phyloP scores from a whole-genome alignment of 2,329 filamentous ascomycete species.

The Trichophyton mentagrophytes region DNA sequence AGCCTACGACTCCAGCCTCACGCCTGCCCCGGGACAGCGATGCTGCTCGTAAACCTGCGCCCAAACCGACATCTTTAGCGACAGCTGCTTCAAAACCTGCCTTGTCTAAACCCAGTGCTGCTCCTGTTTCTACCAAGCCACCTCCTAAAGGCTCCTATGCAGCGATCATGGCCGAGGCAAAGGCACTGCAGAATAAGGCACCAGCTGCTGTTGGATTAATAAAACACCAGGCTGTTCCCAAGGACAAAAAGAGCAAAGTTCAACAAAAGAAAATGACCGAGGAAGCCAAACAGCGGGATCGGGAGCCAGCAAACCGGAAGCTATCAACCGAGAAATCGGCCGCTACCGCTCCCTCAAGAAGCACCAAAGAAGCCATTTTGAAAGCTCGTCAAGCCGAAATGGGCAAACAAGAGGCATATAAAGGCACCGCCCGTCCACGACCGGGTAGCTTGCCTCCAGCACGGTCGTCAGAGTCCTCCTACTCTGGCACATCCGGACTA shows the following conservation, averaged over 20 bases:
- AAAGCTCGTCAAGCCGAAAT: slow-evolving; percentile 14
- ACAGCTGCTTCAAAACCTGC: slow-evolving; percentile 13
- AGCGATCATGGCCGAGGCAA: slow-evolving; percentile 46
- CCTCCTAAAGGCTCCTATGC: slow-evolving; percentile 48
- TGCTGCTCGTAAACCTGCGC: slow-evolving; percentile 4
- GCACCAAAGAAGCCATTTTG: slow-evolving; percentile 18
- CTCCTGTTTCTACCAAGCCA: slow-evolving; percentile 24
- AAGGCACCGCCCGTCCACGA: slow-evolving; percentile 23
- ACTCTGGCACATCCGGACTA: slow-evolving; percentile 33
- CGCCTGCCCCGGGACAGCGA: slow-evolving; percentile 14
- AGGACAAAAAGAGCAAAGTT: slow-evolving; percentile 44
- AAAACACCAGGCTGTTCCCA: slow-evolving; percentile 42
- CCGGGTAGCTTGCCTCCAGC: slow-evolving; percentile 10
- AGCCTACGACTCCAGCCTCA: slow-evolving; percentile 12
- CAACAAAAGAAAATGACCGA: slow-evolving; percentile 37
- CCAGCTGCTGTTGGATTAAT: slow-evolving; percentile 39
- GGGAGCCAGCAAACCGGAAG: slow-evolving; percentile 16
- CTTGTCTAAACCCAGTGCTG: slow-evolving; percentile 13
- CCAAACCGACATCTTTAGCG: slow-evolving; percentile 13
- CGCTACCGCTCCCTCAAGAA: slow-evolving; percentile 8
- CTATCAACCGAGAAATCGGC: slow-evolving; percentile 18
- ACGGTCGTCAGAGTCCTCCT: slow-evolving; percentile 19
- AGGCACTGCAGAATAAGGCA: slow-evolving; percentile 39
- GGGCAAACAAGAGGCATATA: slow-evolving; percentile 24
- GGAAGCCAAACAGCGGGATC: slow-evolving; percentile 30